Percentiles rank a stretch among this genome's conserved stretches.
phyloP scores from a whole-genome alignment of 2,329 filamentous ascomycete species.

The Beauveria brongniartii region DNA sequence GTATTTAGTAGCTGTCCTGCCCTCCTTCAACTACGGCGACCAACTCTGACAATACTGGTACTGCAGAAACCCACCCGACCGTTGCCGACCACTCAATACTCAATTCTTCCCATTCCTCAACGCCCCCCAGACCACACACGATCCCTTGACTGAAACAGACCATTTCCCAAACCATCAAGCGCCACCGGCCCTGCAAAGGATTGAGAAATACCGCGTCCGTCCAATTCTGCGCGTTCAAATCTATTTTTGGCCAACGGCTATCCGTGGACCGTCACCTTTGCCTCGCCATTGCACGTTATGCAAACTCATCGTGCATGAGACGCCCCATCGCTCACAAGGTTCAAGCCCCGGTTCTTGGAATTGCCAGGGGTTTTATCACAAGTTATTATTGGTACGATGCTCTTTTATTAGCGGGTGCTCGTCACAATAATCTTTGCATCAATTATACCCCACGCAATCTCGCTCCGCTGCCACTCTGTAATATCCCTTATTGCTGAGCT shows the following conservation, averaged over 20 bases:
- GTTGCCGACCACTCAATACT: not conserved
- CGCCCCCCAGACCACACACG: not conserved
- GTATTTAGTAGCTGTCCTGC: too few species aligned
- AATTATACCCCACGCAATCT: constrained; percentile 9
- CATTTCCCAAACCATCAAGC: not conserved
- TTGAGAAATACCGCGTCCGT: not conserved
- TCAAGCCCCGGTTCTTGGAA: not conserved
- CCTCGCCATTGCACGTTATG: not conserved
- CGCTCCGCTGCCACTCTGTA: not conserved
- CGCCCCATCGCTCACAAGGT: not conserved
- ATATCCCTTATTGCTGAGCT: not conserved
- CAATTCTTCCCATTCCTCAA: not conserved
- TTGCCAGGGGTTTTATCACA: not conserved
- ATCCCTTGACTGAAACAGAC: not conserved
- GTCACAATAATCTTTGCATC: not conserved
- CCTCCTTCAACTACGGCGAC: too few species aligned
- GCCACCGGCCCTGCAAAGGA: not conserved
- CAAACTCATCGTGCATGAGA: constrained; percentile 2
- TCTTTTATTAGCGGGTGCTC: not conserved
- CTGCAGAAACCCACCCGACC: not conserved
- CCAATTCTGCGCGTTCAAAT: not conserved
- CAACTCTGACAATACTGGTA: too few species aligned
- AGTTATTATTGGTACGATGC: not conserved
- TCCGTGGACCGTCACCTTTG: not conserved
- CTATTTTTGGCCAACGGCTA: not conserved